A percentile compares a stretch with the other conserved stretches of the same genome.
Evolutionary conservation across 306 rosid genomes (phyloP).

Genomic region (Cajanus cajan): DNA sequence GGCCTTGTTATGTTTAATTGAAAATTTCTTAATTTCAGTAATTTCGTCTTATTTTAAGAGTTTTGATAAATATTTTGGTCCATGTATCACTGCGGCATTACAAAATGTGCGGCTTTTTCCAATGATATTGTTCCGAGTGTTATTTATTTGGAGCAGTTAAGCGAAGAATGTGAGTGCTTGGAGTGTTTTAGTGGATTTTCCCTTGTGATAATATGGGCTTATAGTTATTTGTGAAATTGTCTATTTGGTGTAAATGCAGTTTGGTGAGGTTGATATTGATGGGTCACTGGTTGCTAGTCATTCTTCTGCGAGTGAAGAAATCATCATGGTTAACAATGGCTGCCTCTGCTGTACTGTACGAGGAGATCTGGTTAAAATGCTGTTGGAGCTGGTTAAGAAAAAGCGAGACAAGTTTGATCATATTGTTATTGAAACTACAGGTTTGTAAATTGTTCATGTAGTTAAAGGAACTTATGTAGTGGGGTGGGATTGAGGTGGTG

Average conservation of each 20-base stretch:
- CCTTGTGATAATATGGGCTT: background rate
- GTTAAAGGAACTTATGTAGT: conserved; percentile 10
- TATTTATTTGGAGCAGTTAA: background rate
- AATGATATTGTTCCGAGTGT: background rate
- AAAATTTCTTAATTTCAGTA: background rate
- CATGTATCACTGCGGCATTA: background rate
- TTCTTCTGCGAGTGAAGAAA: conserved; percentile 67
- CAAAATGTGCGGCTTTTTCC: background rate
- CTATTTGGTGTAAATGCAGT: conserved; percentile 52
- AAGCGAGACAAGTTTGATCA: conserved; percentile 79
- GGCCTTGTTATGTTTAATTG: background rate
- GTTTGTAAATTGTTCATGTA: conserved; percentile 37
- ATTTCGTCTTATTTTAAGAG: background rate
- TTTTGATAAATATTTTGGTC: background rate
- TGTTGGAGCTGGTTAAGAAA: conserved; percentile 71
- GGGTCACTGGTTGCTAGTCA: conserved; percentile 95
- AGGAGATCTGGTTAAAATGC: conserved; percentile 89
- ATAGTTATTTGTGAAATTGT: background rate
- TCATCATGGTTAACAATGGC: conserved; percentile 89
- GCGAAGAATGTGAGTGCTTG: background rate
- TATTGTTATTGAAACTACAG: conserved; percentile 91
- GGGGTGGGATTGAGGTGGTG: background rate
- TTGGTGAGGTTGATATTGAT: conserved; percentile 97
- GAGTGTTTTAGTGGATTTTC: background rate
- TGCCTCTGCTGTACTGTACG: conserved; percentile 93